phyloP scores from a whole-genome alignment of 1,139 yeast species.

The Pneumocystis oryctolagi region DNA sequence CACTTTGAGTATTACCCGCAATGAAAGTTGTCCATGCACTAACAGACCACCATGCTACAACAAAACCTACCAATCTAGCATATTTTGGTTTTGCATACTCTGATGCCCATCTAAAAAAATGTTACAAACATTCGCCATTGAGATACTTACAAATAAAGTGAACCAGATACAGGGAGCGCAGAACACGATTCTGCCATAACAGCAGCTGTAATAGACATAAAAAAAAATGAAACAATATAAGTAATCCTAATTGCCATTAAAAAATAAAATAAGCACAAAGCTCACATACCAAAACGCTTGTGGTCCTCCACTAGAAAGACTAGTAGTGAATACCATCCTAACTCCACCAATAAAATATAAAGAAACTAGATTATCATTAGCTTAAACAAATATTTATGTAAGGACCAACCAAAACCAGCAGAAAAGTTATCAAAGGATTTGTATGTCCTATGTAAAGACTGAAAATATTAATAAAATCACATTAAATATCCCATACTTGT shows the following conservation, averaged over 20 bases:
- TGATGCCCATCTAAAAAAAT: slow-evolving; percentile 19
- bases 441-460: slow-evolving; percentile 14
- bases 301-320: slow-evolving; percentile 20
- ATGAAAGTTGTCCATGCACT: slow-evolving; percentile 22
- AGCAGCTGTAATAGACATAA: slow-evolving; percentile 19
- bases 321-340: slow-evolving; percentile 17
- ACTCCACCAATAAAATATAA: slow-evolving; percentile 18
- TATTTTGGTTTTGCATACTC: slow-evolving; percentile 19
- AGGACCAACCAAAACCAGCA: slow-evolving; percentile 15
- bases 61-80: slow-evolving; percentile 19
- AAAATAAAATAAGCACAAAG: background rate
- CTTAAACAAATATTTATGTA: background rate
- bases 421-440: slow-evolving; percentile 19
- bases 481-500: background rate
- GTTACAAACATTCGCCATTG: background rate
- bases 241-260: slow-evolving; percentile 10
- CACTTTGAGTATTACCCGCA: slow-evolving; percentile 17
- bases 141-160: slow-evolving; percentile 16
- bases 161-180: slow-evolving; percentile 23
- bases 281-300: slow-evolving; percentile 18
- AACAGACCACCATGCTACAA: slow-evolving; percentile 22
- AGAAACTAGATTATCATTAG: slow-evolving; percentile 12
- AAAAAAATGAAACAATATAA: slow-evolving; percentile 16
- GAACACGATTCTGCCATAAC: slow-evolving; percentile 21
- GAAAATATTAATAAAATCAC: background rate